Percentiles rank a stretch among this genome's conserved stretches.
Conservation (phyloP, 2,329 filamentous ascomycete species). For the Eurotiales sp. region DNA sequence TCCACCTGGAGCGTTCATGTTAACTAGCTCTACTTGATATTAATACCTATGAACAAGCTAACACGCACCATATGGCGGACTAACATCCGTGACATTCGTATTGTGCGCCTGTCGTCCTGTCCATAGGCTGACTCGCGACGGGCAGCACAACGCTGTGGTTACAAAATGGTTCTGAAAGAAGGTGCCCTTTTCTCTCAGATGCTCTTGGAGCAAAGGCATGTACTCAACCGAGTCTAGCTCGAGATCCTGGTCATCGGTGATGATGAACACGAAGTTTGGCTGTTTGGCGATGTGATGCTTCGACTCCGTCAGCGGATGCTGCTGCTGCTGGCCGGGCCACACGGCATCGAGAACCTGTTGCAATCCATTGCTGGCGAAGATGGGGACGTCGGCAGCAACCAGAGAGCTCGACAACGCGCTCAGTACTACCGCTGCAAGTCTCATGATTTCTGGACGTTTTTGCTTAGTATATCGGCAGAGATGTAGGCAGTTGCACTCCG, state of each 20-base stretch:
- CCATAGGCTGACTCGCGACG: constrained; percentile 61
- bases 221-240: constrained; percentile 60
- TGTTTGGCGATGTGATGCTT: background rate
- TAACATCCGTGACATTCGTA: constrained; percentile 63
- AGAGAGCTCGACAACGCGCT: background rate
- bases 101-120: constrained; percentile 67
- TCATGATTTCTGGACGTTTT: background rate
- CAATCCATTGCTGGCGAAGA: background rate
- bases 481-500: no score
- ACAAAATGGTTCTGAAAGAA: constrained; percentile 62
- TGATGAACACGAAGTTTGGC: constrained; percentile 63
- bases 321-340: background rate
- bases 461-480: no score
- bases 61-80: constrained; percentile 49
- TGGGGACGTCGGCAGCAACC: background rate
- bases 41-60: background rate
- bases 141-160: constrained; percentile 65
- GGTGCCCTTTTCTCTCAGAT: constrained; percentile 57
- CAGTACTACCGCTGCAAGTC: background rate
- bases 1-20: constrained; percentile 22
- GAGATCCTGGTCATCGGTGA: constrained; percentile 66
- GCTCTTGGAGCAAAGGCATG: constrained; percentile 55
- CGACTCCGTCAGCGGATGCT: background rate
- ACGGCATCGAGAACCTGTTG: background rate
- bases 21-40: background rate